A percentile compares a stretch with the other conserved stretches of the same genome.
phyloP scores from a whole-genome alignment of 257 asterid species.

The Pogostemon cablin region DNA sequence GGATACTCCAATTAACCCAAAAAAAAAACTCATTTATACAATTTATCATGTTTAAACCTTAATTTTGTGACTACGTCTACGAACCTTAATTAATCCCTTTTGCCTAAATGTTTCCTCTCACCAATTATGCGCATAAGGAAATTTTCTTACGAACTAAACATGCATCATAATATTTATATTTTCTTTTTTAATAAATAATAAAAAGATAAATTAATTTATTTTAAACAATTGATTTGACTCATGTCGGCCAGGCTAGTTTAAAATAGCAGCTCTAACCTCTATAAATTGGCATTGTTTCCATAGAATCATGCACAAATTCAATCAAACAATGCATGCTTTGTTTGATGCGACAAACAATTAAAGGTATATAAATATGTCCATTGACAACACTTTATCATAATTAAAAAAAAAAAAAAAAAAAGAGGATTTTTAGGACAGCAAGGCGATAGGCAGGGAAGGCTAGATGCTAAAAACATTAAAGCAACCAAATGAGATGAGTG shows the following conservation, averaged over 20 bases:
- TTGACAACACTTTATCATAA: neutral
- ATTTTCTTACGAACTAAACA: no score
- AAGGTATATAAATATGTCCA: neutral
- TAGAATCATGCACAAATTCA: neutral
- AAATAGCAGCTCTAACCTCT: no score
- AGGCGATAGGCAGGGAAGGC: neutral
- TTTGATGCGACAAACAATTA: constrained; percentile 2
- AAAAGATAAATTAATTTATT: no score
- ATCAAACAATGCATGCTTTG: neutral
- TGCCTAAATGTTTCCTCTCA: no score
- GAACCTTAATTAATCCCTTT: no score
- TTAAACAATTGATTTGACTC: neutral
- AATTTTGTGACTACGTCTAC: no score
- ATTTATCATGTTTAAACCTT: no score
- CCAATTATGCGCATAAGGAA: no score
- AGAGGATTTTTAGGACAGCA: neutral
- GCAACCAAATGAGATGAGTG: constrained; percentile 23
- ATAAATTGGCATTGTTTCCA: neutral
- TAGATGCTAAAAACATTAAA: constrained; percentile 17
- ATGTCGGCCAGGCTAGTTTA: no score
- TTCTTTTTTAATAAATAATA: no score
- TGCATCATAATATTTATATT: no score
- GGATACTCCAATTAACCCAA: neutral
- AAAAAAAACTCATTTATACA: neutral
- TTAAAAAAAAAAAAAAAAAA: neutral